Conservation (phyloP, 129 eudicot species). For the Smallanthus sonchifolius region DNA sequence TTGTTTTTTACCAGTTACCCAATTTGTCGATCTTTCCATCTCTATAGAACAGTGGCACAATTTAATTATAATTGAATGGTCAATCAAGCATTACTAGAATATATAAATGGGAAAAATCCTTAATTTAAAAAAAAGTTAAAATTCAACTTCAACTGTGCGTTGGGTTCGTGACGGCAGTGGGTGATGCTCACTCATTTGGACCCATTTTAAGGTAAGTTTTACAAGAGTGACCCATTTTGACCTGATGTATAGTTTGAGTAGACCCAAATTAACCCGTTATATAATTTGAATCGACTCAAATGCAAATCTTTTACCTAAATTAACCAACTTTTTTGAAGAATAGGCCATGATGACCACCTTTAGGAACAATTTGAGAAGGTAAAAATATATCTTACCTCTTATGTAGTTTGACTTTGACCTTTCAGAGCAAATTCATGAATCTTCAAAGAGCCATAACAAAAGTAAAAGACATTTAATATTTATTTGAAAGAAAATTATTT, state of each 20-base stretch:
- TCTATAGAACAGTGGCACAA: neutral
- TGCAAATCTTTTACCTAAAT: too few species aligned
- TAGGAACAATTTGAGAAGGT: neutral
- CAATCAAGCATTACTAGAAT: neutral
- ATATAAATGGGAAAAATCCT: neutral
- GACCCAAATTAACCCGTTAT: too few species aligned
- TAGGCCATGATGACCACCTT: neutral
- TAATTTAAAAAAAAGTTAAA: too few species aligned
- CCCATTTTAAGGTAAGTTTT: too few species aligned
- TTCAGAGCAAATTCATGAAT: neutral
- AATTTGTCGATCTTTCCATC: neutral
- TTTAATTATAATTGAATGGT: neutral
- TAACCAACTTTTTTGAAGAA: too few species aligned
- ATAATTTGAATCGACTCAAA: too few species aligned
- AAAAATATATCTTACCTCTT: neutral
- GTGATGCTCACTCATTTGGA: too few species aligned
- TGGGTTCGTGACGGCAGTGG: too few species aligned
- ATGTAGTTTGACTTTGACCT: slow-evolving; percentile 10
- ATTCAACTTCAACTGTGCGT: too few species aligned
- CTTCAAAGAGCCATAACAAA: slow-evolving; percentile 2
- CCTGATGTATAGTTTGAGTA: too few species aligned
- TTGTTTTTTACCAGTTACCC: too few species aligned
- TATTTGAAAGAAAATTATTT: neutral
- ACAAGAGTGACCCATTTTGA: too few species aligned
- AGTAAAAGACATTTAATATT: neutral